Evolutionary conservation across 2,329 filamentous ascomycete genomes (phyloP), one percentile per base, ranked within the genome.

Genomic region (Coleophoma crateriformis): DNA sequence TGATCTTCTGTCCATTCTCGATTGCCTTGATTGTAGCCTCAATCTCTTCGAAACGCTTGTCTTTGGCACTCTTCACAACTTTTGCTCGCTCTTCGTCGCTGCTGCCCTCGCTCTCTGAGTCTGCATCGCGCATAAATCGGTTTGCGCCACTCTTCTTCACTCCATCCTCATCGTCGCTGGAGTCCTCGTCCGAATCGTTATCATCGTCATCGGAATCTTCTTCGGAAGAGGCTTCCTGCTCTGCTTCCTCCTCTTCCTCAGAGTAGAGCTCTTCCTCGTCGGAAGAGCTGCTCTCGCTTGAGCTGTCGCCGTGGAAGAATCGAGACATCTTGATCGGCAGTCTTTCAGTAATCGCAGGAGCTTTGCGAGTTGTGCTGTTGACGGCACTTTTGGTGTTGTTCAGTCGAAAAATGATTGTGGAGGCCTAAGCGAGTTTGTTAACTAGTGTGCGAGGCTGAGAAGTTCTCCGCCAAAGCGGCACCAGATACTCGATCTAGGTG

Each of bases 261-360:
- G 80, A 82, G 83, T 95, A 95, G 73, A 96, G 85, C 73, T 91
- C 87, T 76, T 97, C 91, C 78, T 97, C 92, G 63, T 96, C 92
- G 65, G 79, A 82, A 57, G 90, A 95, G 79, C 89, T 90, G 76
- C 83, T 91, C 74, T 96, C 91, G 78, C 84, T 89, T 67, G 92
- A 96, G 83, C 91, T 96, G 74, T 95, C 91, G 70, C 88, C 88
- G 72, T 90, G 88, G 81, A 97, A 97, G 75, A 97, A 99, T 77
- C 90, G 88, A 81, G 94, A 97, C 88, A 92, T 94, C 55, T 67
- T 87, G 75, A 69, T 49, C 38, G 48, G 43, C 45, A 33, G 47
- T 45, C 45, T 50, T 51, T 34, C 50, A 45, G 53, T 46, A 22
- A 48, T 33, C 33, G 19, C 44, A 34, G 40, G 47, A 47, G 41